Evolutionary conservation across 768 basidiomycete genomes (phyloP), one percentile per base, ranked within the genome.

Genomic region (Leccinum broughii): DNA sequence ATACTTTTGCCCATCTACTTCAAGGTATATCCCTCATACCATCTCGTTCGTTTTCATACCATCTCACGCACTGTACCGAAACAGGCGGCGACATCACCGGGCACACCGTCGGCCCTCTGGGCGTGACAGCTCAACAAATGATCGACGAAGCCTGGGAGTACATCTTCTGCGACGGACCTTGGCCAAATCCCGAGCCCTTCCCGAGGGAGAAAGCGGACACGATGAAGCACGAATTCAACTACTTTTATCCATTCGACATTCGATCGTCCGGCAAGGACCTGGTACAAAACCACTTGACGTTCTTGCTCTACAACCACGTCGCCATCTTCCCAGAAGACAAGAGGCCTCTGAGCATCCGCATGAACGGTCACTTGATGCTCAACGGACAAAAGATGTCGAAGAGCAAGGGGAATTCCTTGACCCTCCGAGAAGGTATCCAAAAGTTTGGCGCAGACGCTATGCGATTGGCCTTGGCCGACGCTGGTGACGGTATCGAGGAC

Each of bases 381-480:
- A 98, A 99, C 75, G 95, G 96, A 20, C 90, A 95, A 81, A 99
- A 98, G 81, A 99, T 99, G 97, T 89, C 87, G 44, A 99, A 98
- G 83, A 92, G 90, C 73, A 95, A 90, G 50, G 97, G 97, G 11
- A 99, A 99, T 76, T 92, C 89, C 58, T 78, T 98, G 80, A 99
- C 96, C 1, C 77, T 98, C 73, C 78, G 85, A 57, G 91, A 99
- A 70, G 85, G 90, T 1, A 86, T 96, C 60, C 82, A 87, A 75
- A 98, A 98, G 81, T 98, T 96, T 70, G 97, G 97, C 60, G 95
- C 97, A 37, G 97, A 98, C 72, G 93, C 95, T 35, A 95, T 90
- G 68, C 82, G 97, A 57, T 76, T 99, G 78, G 84, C 87, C 20
- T 81, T 99, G 75, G 97, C 97, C 26, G 96, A 98, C 78, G 94